Conservation (phyloP, 2,329 filamentous ascomycete species). For the Trichocomaceae sp. region DNA sequence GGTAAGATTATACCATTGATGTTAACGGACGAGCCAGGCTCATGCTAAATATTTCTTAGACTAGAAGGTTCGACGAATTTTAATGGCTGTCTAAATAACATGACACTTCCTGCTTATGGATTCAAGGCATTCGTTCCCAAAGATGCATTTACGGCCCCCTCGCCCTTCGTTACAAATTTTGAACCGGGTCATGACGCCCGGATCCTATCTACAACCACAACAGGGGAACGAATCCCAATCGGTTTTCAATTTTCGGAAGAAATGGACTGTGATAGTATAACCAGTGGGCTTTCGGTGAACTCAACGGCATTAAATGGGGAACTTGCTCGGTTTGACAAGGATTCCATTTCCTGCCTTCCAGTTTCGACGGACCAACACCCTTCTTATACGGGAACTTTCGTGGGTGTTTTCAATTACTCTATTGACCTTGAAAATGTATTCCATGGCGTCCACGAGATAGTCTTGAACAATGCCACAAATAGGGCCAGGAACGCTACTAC, state of each 20-base stretch:
- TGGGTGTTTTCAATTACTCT: conserved; percentile 45
- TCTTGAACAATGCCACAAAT: conserved; percentile 45
- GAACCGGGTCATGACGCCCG: conserved; percentile 52
- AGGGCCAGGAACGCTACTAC: conserved; percentile 30
- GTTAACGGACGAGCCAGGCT: background rate
- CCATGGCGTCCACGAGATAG: conserved; percentile 51
- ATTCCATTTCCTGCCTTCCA: conserved; percentile 37
- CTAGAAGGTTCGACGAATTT: conserved; percentile 37
- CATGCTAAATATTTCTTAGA: background rate
- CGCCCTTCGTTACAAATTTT: conserved; percentile 51
- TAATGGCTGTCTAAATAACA: conserved; percentile 47
- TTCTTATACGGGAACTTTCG: conserved; percentile 41
- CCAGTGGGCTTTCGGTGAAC: conserved; percentile 39
- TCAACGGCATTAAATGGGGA: conserved; percentile 44
- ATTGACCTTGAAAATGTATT: conserved; percentile 47
- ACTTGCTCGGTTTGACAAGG: conserved; percentile 35
- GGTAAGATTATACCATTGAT: conserved; percentile 14
- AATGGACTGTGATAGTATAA: conserved; percentile 51
- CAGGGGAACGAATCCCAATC: conserved; percentile 38
- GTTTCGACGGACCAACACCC: conserved; percentile 23
- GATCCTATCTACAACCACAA: conserved; percentile 39
- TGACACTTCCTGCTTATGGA: conserved; percentile 47
- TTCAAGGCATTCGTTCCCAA: conserved; percentile 52
- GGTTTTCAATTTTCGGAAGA: conserved; percentile 49
- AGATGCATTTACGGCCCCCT: conserved; percentile 40